phyloP scores from a whole-genome alignment of 2,329 filamentous ascomycete species.

The Pestalotiopsis sp. region DNA sequence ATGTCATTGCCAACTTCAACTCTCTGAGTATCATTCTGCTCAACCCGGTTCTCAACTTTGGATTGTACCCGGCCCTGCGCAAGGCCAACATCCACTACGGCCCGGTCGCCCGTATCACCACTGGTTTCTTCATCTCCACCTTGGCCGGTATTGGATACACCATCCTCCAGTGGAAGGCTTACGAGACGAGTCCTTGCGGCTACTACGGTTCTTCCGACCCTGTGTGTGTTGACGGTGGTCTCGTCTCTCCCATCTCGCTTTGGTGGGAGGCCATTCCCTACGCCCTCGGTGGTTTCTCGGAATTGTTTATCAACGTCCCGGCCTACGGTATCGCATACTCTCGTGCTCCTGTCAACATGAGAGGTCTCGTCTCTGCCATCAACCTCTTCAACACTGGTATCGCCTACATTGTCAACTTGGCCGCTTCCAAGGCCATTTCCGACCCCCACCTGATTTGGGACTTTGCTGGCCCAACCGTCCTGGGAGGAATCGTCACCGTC shows the following conservation, averaged over 20 bases:
- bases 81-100: conserved; percentile 45
- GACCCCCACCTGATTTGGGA: conserved; percentile 53
- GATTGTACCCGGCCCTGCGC: conserved; percentile 47
- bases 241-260: conserved; percentile 47
- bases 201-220: conserved; percentile 35
- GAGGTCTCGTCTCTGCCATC: conserved; percentile 50
- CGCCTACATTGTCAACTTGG: conserved; percentile 46
- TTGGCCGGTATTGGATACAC: conserved; percentile 45
- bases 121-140: conserved; percentile 50
- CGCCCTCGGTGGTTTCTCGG: conserved; percentile 50
- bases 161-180: conserved; percentile 41
- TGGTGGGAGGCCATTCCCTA: conserved; percentile 60
- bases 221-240: conserved; percentile 32
- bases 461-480: conserved; percentile 48
- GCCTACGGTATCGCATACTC: conserved; percentile 55
- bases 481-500: conserved; percentile 43
- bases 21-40: conserved; percentile 47
- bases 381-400: conserved; percentile 49
- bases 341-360: conserved; percentile 52
- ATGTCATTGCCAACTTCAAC: conserved; percentile 52
- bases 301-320: conserved; percentile 53
- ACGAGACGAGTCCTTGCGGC: conserved; percentile 42
- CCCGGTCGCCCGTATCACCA: conserved; percentile 49
- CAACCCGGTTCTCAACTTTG: conserved; percentile 48
- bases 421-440: conserved; percentile 43